A percentile compares a stretch with the other conserved stretches of the same genome.
These are phyloP conservation scores for Ascochyta lentis DNA, from an alignment of 2,329 filamentous ascomycete species.

Conservation along the genomic window DNA sequence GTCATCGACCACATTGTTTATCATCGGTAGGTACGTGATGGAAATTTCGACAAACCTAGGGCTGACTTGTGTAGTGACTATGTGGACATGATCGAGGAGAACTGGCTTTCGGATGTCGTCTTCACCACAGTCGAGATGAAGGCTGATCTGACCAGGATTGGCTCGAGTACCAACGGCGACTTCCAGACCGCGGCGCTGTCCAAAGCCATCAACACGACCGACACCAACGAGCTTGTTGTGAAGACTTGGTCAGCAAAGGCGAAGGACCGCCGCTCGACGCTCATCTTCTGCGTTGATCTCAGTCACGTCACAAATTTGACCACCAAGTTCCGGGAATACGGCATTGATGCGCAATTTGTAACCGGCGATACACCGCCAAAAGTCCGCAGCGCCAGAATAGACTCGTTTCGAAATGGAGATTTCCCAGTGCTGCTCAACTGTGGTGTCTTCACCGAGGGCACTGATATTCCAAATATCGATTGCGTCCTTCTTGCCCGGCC, in stretches of 20 bases:
- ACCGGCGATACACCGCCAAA: slow-evolving; percentile 77
- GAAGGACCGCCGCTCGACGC: slow-evolving; percentile 75
- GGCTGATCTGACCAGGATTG: slow-evolving; percentile 78
- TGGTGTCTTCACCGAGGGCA: slow-evolving; percentile 95
- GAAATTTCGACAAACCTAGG: no score
- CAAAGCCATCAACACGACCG: slow-evolving; percentile 78
- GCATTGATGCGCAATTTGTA: slow-evolving; percentile 85
- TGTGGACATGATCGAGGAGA: slow-evolving; percentile 81
- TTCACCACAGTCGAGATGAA: slow-evolving; percentile 91
- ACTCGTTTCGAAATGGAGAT: slow-evolving; percentile 75
- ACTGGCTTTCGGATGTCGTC: slow-evolving; percentile 89
- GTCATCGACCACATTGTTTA: slow-evolving; percentile 97
- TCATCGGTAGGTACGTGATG: slow-evolving; percentile 65
- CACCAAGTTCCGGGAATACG: slow-evolving; percentile 74
- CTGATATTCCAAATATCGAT: slow-evolving; percentile 96
- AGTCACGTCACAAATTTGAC: slow-evolving; percentile 80
- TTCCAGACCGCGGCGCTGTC: slow-evolving; percentile 82
- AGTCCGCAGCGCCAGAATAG: slow-evolving; percentile 73
- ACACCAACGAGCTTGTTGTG: slow-evolving; percentile 83
- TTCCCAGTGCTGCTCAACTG: slow-evolving; percentile 94
- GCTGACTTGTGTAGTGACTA: slow-evolving; percentile 60
- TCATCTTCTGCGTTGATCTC: slow-evolving; percentile 94
- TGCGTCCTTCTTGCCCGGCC: slow-evolving; percentile 88
- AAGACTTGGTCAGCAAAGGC: slow-evolving; percentile 85
- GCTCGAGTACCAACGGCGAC: slow-evolving; percentile 71